phyloP scores from a whole-genome alignment of 345 rosid species.

The Dimocarpus longan region DNA sequence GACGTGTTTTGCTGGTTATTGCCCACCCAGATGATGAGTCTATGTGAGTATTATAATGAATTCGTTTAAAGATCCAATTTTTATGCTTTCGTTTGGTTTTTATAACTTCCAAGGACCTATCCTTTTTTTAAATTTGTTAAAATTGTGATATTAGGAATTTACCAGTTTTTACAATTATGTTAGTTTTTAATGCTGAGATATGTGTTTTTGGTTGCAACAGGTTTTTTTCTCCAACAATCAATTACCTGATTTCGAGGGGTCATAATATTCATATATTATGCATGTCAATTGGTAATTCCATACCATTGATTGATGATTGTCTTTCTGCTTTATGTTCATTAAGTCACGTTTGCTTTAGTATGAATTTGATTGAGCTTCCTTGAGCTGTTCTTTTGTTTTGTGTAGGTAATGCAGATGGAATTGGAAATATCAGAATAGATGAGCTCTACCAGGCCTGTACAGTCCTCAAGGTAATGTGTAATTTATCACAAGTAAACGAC shows the following conservation, averaged over 20 bases:
- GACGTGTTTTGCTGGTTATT: slow-evolving; percentile 65
- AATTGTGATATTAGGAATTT: background rate
- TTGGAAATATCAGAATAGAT: slow-evolving; percentile 63
- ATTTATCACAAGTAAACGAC: background rate
- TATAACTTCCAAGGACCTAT: too few relatives aligned
- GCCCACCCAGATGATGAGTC: slow-evolving; percentile 99
- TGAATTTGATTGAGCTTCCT: slow-evolving; percentile 3
- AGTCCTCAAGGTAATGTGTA: slow-evolving; percentile 55
- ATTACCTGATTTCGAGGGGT: slow-evolving; percentile 61
- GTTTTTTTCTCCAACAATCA: slow-evolving; percentile 91
- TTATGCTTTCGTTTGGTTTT: background rate
- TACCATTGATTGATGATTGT: slow-evolving; percentile 7
- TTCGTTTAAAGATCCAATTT: background rate
- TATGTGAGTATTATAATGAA: slow-evolving; percentile 50
- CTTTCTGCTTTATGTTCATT: background rate
- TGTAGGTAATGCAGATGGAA: slow-evolving; percentile 79
- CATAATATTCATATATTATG: slow-evolving; percentile 71
- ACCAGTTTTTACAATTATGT: background rate
- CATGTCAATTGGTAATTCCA: slow-evolving; percentile 68
- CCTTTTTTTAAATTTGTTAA: background rate
- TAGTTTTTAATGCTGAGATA: background rate
- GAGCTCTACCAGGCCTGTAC: slow-evolving; percentile 77
- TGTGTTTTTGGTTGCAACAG: slow-evolving; percentile 32
- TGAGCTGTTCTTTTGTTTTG: slow-evolving; percentile 3
- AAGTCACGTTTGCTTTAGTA: background rate